Evolutionary conservation across 23 red algal species (phyloP).

Genomic region (Pyropia yezoensis): DNA sequence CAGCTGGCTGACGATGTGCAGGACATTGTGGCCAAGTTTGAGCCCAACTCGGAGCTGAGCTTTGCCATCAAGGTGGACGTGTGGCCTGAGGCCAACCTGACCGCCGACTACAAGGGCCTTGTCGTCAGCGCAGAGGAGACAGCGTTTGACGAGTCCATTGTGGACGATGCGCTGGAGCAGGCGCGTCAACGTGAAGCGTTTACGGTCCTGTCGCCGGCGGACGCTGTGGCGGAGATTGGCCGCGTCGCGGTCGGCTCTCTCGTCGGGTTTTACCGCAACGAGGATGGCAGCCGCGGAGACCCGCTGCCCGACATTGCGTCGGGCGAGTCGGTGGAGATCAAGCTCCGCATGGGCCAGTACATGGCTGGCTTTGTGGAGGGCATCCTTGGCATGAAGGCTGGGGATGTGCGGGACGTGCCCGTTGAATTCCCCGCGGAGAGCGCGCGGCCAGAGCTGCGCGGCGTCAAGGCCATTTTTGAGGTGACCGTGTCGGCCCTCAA

Average conservation of each 20-base stretch:
- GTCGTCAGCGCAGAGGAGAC: constrained; percentile 45
- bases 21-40: constrained; percentile 54
- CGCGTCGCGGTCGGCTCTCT: constrained; percentile 53
- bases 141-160: constrained; percentile 58
- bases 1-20: constrained; percentile 44
- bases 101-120: constrained; percentile 51
- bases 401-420: constrained; percentile 68
- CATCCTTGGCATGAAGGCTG: constrained; percentile 53
- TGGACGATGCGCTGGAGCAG: constrained; percentile 75
- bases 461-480: constrained; percentile 78
- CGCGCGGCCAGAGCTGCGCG: constrained; percentile 54
- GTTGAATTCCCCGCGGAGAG: constrained; percentile 69
- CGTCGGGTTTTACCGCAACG: constrained; percentile 59
- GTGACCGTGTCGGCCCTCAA: constrained; percentile 73
- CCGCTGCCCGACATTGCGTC: constrained; percentile 68
- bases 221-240: constrained; percentile 44
- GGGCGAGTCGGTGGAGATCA: constrained; percentile 70
- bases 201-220: constrained; percentile 46
- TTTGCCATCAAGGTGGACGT: constrained; percentile 95
- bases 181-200: constrained; percentile 50
- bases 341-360: constrained; percentile 69
- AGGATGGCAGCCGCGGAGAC: constrained; percentile 64
- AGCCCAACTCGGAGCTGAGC: constrained; percentile 34
- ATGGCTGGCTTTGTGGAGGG: constrained; percentile 97
- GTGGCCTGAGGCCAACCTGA: constrained; percentile 74